phyloP scores from a whole-genome alignment of 345 rosid species.

The Nasturtium officinale region DNA sequence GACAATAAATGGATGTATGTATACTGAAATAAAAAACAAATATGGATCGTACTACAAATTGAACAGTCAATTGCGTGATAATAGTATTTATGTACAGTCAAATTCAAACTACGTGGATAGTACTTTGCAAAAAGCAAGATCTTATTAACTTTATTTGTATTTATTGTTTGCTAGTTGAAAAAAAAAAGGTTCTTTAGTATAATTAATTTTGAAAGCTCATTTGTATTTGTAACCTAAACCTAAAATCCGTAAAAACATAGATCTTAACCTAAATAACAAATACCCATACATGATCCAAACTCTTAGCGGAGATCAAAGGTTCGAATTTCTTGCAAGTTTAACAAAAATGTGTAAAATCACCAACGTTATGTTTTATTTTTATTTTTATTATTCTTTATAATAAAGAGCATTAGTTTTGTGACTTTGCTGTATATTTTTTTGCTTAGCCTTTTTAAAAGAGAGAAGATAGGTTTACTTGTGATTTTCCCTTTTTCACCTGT shows the following conservation, averaged over 20 bases:
- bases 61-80: background rate
- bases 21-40: background rate
- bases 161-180: background rate
- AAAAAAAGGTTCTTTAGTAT: background rate
- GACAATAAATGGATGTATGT: background rate
- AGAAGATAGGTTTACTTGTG: constrained; percentile 17
- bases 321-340: background rate
- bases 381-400: background rate
- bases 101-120: background rate
- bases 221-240: background rate
- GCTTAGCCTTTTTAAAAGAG: constrained; percentile 14
- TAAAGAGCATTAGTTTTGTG: background rate
- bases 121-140: background rate
- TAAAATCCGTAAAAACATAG: background rate
- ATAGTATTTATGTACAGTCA: background rate
- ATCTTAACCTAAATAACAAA: background rate
- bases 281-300: background rate
- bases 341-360: background rate
- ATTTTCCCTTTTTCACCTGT: constrained; percentile 28
- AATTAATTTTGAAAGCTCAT: constrained; percentile 4
- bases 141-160: background rate
- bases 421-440: background rate
- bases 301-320: background rate
- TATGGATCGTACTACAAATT: background rate
- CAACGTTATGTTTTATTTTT: background rate